Base-by-base conservation (phyloP, 2,329 filamentous ascomycete genomes). In the Fusarium staphyleae region DNA sequence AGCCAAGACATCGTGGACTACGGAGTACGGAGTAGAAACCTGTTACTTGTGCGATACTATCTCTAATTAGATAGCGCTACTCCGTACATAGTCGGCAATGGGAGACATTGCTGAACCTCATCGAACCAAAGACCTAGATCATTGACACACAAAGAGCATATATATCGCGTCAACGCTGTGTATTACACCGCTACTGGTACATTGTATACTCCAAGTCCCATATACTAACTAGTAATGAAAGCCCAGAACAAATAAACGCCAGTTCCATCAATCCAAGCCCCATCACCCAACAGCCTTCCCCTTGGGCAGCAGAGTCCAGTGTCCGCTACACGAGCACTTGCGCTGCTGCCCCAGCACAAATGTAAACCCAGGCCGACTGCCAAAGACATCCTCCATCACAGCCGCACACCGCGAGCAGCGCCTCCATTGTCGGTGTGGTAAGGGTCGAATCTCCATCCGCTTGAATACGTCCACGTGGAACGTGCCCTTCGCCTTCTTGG, bases 361-460 rank as follows among this genome's bases (percentile, higher is more conserved):
- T 3, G 74, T 77, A 50, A 81, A 77, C 1, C 81, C 83, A 0
- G 82, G 77, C 53, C 76, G 75, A 18, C 72, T 72, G 12, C 71
- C 75, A 22, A 69, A 71, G 0, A 82, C 72, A 57, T 89, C 85
- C 64, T 87, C 86, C 77, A 88, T 88, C n/a, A 88, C 78, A 41
- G 82, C 78, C 36, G 83, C 79, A 69, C 87, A 90, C 32, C 87
- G 77, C 15, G 82, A 81, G 47, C 74, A 77, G 26, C 73, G 65
- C 48, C 73, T 70, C 74, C 74, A 76, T 51, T 69, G 66, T 41
- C 63, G 64, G 3, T 32, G 43, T 9, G 63, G 37, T 8, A 62
- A 63, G 14, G 60, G 62, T 37, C 66, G 63, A 18, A 88, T 78
- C 66, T 86, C 80, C 24, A 78, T 75, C n/a, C 80, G 78, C 56